Percentiles rank a stretch among this genome's conserved stretches.
Conservation (phyloP, 2,329 filamentous ascomycete genomes). For the Arachnopeziza araneosa region DNA sequence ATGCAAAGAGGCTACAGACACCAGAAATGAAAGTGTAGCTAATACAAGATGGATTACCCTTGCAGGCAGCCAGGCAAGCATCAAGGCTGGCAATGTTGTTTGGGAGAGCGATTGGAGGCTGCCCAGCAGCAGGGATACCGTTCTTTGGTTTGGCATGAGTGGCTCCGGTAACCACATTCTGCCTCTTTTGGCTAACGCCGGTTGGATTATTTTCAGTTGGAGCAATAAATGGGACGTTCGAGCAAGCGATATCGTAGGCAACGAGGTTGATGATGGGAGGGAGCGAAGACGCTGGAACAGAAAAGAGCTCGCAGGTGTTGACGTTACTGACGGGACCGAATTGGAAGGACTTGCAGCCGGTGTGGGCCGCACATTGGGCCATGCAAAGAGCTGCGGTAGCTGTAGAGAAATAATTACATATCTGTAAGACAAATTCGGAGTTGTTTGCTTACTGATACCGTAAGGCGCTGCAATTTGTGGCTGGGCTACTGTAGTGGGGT, state of each 20-base stretch:
- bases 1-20: conserved; percentile 8
- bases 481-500: background rate
- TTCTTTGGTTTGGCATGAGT: conserved; percentile 5
- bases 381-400: conserved; percentile 7
- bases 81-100: conserved; percentile 1
- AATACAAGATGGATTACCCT: conserved; percentile 8
- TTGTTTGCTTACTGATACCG: background rate
- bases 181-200: background rate
- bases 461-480: background rate
- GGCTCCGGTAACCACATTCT: conserved; percentile 3
- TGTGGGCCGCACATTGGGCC: conserved; percentile 7
- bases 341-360: conserved; percentile 11
- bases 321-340: conserved; percentile 12
- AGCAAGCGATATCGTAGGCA: conserved; percentile 10
- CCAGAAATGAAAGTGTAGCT: conserved; percentile 9
- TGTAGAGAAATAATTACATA: background rate
- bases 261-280: conserved; percentile 11
- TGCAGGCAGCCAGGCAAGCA: conserved; percentile 10
- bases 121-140: conserved; percentile 1
- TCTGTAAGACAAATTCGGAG: background rate
- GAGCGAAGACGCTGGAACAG: conserved; percentile 10
- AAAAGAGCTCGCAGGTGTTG: conserved; percentile 14
- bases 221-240: conserved; percentile 8
- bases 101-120: conserved; percentile 3
- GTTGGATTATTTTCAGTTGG: conserved; percentile 12